A percentile compares a stretch with the other conserved stretches of the same genome.
phyloP scores from a whole-genome alignment of 176 grass and related monocot species.

The Eremochloa ophiuroides region DNA sequence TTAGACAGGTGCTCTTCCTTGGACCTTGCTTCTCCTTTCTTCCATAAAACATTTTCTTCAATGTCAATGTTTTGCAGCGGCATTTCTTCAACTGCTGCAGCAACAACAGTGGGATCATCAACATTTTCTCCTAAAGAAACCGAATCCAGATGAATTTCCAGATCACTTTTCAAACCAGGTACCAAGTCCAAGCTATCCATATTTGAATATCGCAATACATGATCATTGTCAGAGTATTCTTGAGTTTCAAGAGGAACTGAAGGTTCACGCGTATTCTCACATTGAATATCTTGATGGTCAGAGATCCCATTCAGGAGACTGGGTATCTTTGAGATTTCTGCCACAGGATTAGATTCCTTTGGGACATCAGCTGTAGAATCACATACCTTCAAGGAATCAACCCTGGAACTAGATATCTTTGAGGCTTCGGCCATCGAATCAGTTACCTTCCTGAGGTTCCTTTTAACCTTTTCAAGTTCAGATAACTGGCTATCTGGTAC shows the following conservation, averaged over 20 bases:
- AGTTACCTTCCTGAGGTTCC: conserved; percentile 80
- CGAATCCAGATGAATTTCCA: conserved; percentile 24
- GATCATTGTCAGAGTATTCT: conserved; percentile 17
- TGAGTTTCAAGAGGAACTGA: conserved; percentile 34
- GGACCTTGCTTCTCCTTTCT: conserved; percentile 46
- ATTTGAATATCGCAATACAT: conserved; percentile 36
- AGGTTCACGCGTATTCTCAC: conserved; percentile 23
- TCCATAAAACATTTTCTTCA: conserved; percentile 31
- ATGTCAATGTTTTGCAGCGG: conserved; percentile 40
- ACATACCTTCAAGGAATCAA: conserved; percentile 56
- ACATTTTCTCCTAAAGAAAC: conserved; percentile 32
- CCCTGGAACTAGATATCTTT: conserved; percentile 54
- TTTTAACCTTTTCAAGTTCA: conserved; percentile 94
- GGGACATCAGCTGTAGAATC: conserved; percentile 38
- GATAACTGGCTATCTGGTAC: conserved; percentile 63
- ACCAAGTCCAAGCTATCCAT: conserved; percentile 23
- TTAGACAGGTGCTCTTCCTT: conserved; percentile 44
- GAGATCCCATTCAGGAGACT: conserved; percentile 34
- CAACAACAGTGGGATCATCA: conserved; percentile 21
- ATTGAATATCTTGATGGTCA: conserved; percentile 34
- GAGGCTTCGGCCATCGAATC: conserved; percentile 66
- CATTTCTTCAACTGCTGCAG: conserved; percentile 42
- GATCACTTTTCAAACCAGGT: conserved; percentile 48
- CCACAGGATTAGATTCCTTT: conserved; percentile 41
- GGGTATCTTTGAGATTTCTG: conserved; percentile 48